Percentiles rank a stretch among this genome's conserved stretches.
Conservation (phyloP, 2,329 filamentous ascomycete genomes). For the Chaetomium sp. region DNA sequence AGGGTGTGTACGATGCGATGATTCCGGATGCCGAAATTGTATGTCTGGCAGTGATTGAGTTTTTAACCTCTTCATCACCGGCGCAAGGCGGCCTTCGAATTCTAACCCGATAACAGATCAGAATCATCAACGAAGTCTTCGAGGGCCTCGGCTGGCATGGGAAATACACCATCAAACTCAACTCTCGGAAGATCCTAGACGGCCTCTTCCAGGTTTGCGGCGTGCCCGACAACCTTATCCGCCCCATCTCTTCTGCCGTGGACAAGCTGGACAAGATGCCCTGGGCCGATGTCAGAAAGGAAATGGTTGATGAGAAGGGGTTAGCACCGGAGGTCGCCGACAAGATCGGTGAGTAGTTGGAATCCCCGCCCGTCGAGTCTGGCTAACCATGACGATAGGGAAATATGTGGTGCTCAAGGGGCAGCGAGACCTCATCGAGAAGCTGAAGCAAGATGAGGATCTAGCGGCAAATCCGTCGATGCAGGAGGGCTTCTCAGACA, state of each 20-base stretch:
- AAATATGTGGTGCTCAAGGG: constrained; percentile 34
- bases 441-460: constrained; percentile 66
- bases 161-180: constrained; percentile 85
- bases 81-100: background rate
- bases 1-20: constrained; percentile 82
- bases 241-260: constrained; percentile 87
- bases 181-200: constrained; percentile 92
- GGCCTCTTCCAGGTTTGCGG: constrained; percentile 90
- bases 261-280: constrained; percentile 95
- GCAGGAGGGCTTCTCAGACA: constrained; percentile 78
- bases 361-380: constrained; percentile 49
- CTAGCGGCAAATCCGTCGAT: constrained; percentile 73
- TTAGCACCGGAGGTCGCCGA: constrained; percentile 76
- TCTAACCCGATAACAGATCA: constrained; percentile 47
- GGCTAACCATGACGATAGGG: constrained; percentile 23
- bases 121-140: constrained; percentile 84
- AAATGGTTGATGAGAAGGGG: constrained; percentile 93
- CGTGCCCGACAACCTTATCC: constrained; percentile 82
- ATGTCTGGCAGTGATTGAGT: background rate
- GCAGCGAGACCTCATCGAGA: constrained; percentile 66
- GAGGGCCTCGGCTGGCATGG: constrained; percentile 66
- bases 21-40: constrained; percentile 84
- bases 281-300: constrained; percentile 85
- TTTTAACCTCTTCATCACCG: background rate
- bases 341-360: constrained; percentile 76